phyloP scores from a whole-genome alignment of 129 eudicot genomes.

The Gnaphalium uliginosum region DNA sequence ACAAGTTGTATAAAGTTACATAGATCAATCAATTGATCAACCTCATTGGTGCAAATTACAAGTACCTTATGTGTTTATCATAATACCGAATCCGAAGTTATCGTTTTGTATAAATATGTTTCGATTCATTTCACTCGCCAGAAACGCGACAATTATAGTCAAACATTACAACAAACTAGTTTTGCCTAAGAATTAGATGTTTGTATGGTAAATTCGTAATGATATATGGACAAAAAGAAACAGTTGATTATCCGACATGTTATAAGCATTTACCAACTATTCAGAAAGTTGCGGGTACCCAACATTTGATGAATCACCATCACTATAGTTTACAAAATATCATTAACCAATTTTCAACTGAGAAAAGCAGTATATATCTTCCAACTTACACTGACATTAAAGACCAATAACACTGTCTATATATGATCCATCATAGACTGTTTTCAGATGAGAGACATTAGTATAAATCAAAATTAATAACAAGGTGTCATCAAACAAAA shows the following conservation, averaged over 20 bases:
- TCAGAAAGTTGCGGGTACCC: background rate
- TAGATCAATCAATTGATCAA: background rate
- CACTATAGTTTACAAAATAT: background rate
- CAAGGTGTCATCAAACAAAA: too few relatives aligned
- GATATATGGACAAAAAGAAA: constrained; percentile 7
- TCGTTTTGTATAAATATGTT: background rate
- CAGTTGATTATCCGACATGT: constrained; percentile 4
- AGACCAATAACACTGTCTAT: background rate
- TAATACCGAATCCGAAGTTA: background rate
- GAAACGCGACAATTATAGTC: background rate
- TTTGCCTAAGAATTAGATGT: background rate
- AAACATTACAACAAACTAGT: background rate
- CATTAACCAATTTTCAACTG: background rate
- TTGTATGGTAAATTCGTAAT: background rate
- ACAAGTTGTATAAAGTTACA: background rate
- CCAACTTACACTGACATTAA: background rate
- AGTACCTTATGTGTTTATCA: background rate
- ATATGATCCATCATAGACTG: background rate
- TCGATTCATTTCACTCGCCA: background rate
- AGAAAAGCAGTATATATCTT: background rate
- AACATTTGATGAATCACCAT: constrained; percentile 2
- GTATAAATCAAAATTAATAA: too few relatives aligned
- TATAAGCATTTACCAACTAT: background rate
- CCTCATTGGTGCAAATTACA: background rate
- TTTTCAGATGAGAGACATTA: background rate